A percentile compares a stretch with the other conserved stretches of the same genome.
Conservation (phyloP, 2,329 filamentous ascomycete genomes). For the Epichloe typhina region DNA sequence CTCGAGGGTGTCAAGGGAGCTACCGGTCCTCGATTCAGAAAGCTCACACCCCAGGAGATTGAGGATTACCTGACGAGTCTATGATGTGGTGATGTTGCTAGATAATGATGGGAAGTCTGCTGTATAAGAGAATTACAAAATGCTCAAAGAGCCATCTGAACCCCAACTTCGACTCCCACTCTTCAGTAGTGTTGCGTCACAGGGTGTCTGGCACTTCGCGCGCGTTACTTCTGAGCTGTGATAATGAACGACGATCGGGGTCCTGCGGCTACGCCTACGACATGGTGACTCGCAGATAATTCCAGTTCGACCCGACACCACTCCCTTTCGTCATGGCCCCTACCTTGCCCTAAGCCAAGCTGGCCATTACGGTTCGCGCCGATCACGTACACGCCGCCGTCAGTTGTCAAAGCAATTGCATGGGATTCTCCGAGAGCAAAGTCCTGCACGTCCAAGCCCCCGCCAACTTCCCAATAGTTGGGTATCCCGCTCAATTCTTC, state of each 20-base stretch:
- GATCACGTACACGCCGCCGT: conserved; percentile 37
- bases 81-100: conserved; percentile 35
- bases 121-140: conserved; percentile 34
- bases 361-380: conserved; percentile 48
- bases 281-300: conserved; percentile 12
- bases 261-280: conserved; percentile 34
- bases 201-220: not conserved
- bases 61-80: conserved; percentile 99
- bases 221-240: conserved; percentile 10
- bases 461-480: conserved; percentile 31
- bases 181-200: not conserved
- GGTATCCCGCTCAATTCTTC: conserved; percentile 20
- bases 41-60: conserved; percentile 94
- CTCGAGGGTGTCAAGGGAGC: conserved; percentile 81
- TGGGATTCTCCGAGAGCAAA: conserved; percentile 46
- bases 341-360: conserved; percentile 30
- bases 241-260: conserved; percentile 36
- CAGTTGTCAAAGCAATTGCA: conserved; percentile 38
- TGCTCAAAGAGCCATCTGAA: conserved; percentile 17
- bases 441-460: conserved; percentile 39
- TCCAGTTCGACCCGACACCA: conserved; percentile 26
- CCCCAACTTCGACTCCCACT: not conserved
- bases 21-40: conserved; percentile 77
- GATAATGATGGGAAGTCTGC: conserved; percentile 16
- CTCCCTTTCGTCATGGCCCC: conserved; percentile 9